Conservation (phyloP, 2,329 filamentous ascomycete genomes). For the Aphanocladium album region DNA sequence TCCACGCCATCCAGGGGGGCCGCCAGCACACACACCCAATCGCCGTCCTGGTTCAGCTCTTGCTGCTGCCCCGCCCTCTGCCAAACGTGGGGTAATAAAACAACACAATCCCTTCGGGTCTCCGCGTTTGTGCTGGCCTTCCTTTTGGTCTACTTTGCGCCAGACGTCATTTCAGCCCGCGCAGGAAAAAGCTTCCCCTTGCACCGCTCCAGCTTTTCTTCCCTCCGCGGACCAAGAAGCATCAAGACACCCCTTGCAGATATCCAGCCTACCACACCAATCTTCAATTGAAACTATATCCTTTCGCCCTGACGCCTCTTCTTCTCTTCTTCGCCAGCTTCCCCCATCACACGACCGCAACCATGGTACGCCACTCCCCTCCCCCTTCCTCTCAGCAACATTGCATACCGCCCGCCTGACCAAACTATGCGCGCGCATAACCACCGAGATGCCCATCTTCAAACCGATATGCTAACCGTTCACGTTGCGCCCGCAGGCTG, state of each 20-base stretch:
- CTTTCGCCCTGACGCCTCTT: background rate
- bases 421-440: too few relatives aligned
- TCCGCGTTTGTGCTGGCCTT: too few relatives aligned
- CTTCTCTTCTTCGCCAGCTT: background rate
- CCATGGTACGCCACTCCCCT: background rate
- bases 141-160: background rate
- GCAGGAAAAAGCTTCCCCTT: constrained; percentile 1
- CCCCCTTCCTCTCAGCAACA: background rate
- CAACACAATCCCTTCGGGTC: background rate
- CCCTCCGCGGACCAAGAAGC: too few relatives aligned
- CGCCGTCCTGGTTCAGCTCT: too few relatives aligned
- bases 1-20: too few relatives aligned
- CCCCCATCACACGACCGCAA: background rate
- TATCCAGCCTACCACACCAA: too few relatives aligned
- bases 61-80: background rate
- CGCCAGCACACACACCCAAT: too few relatives aligned
- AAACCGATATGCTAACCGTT: background rate
- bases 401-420: too few relatives aligned
- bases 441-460: too few relatives aligned
- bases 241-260: too few relatives aligned
- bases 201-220: too few relatives aligned
- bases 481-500: constrained; percentile 46
- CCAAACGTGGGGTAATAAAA: constrained; percentile 9
- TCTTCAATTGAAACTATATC: background rate
- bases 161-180: constrained; percentile 10